Base-by-base conservation (phyloP, 345 rosid genomes). In the Camelina laxa region DNA sequence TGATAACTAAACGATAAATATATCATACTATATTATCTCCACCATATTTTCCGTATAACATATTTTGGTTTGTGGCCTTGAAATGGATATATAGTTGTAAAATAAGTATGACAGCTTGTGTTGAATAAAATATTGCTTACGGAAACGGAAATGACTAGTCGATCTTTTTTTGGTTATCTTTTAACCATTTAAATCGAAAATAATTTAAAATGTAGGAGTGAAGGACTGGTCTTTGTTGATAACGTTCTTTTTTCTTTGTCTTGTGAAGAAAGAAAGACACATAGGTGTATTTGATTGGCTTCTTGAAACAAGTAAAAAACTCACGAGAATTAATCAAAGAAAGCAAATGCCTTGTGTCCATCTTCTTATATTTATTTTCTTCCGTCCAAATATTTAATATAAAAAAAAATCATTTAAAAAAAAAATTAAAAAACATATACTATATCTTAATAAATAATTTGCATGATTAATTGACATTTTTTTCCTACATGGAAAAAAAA, bases 201-300 rank as follows among this genome's bases (percentile, higher is more conserved):
- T 13, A 61, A 22, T 9, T 6, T 33, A 33, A 60, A 13, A 2
- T 12, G 4, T 24, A 41, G 35, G 10, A 21, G 36, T 42, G 38
- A 22, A 62, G 35, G 2, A 42, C 8, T 42, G 5, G 22, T 62
- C 21, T 61, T 21, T 44, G 31, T 38, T 20, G 50, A 61, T 15
- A 41, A 38, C 14, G 66, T 21, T 47, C 36, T 62, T 44, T 49
- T 19, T 62, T 42, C n/a, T n/a, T n/a, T n/a, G 15, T 62, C 53
- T 62, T 62, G 67, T n/a, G 38, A 22, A 62, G 51, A 44, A 62
- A 63, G 67, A 63, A 63, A 63, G 21, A 63, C 67, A 44, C 54
- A 44, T 24, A 15, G 2, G 22, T 38, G 14, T 63, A 17, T 44
- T 44, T 24, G 22, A 36, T 63, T 62, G 21, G 38, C 22, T 44